These are phyloP conservation scores for Oryza glaberrima DNA, from an alignment of 176 grass and related monocot genomes.

Conservation along the genomic window DNA sequence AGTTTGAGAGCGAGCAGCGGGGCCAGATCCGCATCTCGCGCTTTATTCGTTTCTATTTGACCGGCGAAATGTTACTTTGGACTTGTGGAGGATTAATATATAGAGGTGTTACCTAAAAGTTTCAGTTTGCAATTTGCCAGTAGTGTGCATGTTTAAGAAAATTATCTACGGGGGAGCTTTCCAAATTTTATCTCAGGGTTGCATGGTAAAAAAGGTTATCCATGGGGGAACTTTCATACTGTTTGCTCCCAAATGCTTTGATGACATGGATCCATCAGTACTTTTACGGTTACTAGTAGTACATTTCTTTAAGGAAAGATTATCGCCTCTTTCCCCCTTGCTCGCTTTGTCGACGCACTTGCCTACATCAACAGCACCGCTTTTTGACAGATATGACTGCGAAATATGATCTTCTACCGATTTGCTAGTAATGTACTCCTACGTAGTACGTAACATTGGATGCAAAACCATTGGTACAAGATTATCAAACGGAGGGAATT, in stretches of 20 bases:
- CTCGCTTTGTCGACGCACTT: neutral
- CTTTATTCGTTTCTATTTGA: neutral
- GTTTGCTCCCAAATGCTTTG: neutral
- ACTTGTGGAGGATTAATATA: neutral
- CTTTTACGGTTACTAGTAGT: neutral
- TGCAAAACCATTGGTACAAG: neutral
- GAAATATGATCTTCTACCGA: neutral
- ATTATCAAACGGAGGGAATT: neutral
- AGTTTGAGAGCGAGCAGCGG: neutral
- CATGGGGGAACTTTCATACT: neutral
- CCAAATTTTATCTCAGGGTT: slow-evolving; percentile 19
- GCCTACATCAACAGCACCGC: neutral
- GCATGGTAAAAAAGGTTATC: neutral
- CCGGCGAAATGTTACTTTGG: neutral
- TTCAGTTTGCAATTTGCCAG: neutral
- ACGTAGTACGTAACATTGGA: neutral
- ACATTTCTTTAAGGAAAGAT: neutral
- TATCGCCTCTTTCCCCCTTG: neutral
- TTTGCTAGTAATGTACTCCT: neutral
- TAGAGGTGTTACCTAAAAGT: neutral
- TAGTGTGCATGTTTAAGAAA: neutral
- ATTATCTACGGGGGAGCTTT: neutral
- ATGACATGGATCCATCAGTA: slow-evolving; percentile 18
- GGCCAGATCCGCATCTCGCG: slow-evolving; percentile 46
- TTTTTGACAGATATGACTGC: neutral